Base-by-base conservation (phyloP, 805 yeast species). In the Metschnikowia kunwiensis region DNA sequence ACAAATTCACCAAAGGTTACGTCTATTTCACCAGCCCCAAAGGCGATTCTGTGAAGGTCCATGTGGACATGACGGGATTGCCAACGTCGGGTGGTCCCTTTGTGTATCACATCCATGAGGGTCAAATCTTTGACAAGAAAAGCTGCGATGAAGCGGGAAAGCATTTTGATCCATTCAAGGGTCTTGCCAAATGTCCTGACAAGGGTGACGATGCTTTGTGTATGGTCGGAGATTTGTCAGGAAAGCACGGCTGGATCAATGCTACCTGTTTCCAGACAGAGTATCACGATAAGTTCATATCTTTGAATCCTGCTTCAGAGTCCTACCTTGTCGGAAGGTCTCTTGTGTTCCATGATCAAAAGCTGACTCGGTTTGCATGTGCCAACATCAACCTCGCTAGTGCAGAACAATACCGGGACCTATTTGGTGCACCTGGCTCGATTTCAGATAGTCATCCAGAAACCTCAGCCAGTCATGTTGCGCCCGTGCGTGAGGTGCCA, bases 191-290 rank as follows among this genome's bases (percentile, higher is more conserved):
- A 32, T 80, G 86, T 57, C 80, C 72, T 35, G 47, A 57, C 18
- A 64, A 66, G 38, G 64, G 63, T 12, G 66, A 72, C 47, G 82
- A 82, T 57, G 57, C 79, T 6, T 63, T 56, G 23, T 82, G 87
- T 55, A 79, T 79, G 58, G 75, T 82, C 27, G 91, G 91, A 40
- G 89, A 82, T 53, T 74, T 82, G 49, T 75, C 85, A 23, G 91
- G 91, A 28, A 82, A 82, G 56, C 88, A 82, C 58, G 91, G 91
- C 9, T 72, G 63, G 61, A 78, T 83, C 51, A 72, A 80, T 53
- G 71, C 85, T 14, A 80, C 86, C 9, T 80, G 86, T 54, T 80
- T 75, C 57, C 82, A 80, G 57, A 64, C 77, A 19, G 67, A 69
- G 41, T 83, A 78, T 55, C 61, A 68, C 40, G 89, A 83, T 52